Evolutionary conservation across 306 rosid species (phyloP), one percentile per base, ranked within the genome.

Genomic region (Quercus mongolica): DNA sequence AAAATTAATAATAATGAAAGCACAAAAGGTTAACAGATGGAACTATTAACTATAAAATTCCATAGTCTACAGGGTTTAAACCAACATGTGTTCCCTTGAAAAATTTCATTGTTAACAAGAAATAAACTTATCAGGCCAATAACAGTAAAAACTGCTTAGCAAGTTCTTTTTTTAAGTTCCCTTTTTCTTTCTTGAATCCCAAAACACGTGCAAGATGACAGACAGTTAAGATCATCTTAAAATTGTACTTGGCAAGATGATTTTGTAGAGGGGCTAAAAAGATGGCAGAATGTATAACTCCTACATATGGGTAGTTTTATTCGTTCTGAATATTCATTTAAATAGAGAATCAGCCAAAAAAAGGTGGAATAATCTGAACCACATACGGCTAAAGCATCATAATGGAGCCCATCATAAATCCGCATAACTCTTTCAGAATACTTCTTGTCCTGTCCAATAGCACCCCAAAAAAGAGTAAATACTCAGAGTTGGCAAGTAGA

Each of bases 321-420:
- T 65, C 64, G 4, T 25, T 67, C 11, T 56, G 69, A 67, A 59
- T 35, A 54, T 56, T 15, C 9, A 46, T 70, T 35, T 62, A 69
- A 6, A 71, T 33, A 63, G 38, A 64, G 19, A 33, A 11, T 21
- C 62, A 55, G 38, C 17, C 54, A 52, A 31, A 6, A 3, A 10
- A 8, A 73, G 1, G 65, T 35, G 41, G 67, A 4, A 72, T 33
- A 74, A 15, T 70, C 7, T 31, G 54, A 57, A 31, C 15, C 57
- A 80, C 98, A 54, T 90, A 95, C 99, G 63, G 91, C 98, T 83
- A 95, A 85, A 74, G 99, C 96, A 80, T 95, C 99, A 1, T 95
- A 95, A 80, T 95, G 99, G 71, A 95, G 93, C 51, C 99, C 99
- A 78, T 95, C 98, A 75, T 95, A 93, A 61, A 95, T 84, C 85